Conservation (phyloP, 148 eudicot species). For the Dysphania ambrosioides region DNA sequence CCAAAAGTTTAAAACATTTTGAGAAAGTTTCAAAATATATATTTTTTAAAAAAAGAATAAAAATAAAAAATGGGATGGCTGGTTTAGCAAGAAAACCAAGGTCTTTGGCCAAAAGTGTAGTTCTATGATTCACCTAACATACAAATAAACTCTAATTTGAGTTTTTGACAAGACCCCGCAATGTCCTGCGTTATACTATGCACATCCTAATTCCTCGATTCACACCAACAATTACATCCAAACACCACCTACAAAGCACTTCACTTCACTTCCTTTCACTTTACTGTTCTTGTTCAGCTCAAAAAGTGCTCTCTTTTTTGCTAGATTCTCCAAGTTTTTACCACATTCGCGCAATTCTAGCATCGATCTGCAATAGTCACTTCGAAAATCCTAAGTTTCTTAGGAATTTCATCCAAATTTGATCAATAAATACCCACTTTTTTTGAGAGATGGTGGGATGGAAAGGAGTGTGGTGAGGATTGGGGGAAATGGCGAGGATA, state of each 20-base stretch:
- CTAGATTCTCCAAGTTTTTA: background rate
- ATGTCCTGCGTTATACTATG: background rate
- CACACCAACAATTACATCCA: background rate
- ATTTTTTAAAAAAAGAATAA: background rate
- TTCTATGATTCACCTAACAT: background rate
- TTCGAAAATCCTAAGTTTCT: background rate
- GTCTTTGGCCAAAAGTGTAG: background rate
- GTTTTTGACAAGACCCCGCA: background rate
- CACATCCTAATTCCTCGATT: background rate
- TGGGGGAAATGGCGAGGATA: conserved; percentile 52
- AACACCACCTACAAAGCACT: no score
- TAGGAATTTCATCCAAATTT: background rate
- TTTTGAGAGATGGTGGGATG: conserved; percentile 44
- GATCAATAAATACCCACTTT: background rate
- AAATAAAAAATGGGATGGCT: no score
- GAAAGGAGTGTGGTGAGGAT: conserved; percentile 37
- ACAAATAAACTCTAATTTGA: background rate
- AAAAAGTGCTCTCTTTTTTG: background rate
- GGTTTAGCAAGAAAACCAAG: background rate
- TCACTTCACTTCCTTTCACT: no score
- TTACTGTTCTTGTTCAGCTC: background rate
- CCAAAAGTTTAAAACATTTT: background rate
- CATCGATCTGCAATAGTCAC: conserved; percentile 14
- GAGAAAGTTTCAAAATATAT: no score
- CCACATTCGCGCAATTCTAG: background rate